These are phyloP conservation scores for Lecanosticta acicola DNA, from an alignment of 2,329 filamentous ascomycete species.

Conservation along the genomic window DNA sequence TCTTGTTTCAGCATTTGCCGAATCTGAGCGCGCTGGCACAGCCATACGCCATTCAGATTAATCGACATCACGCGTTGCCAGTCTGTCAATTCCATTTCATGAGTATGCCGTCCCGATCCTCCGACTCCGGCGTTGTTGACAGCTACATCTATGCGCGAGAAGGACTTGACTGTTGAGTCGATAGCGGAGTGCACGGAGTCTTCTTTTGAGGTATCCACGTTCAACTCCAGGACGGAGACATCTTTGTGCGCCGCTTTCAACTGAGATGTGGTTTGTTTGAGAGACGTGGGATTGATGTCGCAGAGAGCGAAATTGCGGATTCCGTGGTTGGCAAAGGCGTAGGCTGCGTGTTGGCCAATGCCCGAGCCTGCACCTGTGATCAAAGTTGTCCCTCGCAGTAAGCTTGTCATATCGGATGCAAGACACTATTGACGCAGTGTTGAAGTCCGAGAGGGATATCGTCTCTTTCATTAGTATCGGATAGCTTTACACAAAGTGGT, in stretches of 20 bases:
- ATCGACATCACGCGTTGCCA: constrained; percentile 49
- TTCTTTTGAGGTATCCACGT: constrained; percentile 15
- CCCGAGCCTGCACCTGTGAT: constrained; percentile 21
- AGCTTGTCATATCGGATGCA: background rate
- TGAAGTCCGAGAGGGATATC: background rate
- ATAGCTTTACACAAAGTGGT: too few species aligned
- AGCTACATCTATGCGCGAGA: constrained; percentile 55
- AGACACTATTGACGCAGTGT: background rate
- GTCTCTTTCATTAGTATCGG: too few species aligned
- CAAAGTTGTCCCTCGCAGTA: constrained; percentile 11
- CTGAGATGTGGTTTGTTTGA: constrained; percentile 11
- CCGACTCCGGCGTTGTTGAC: constrained; percentile 59
- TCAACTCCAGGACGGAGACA: constrained; percentile 12
- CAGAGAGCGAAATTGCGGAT: constrained; percentile 15
- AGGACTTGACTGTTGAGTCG: constrained; percentile 40
- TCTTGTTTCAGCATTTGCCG: constrained; percentile 47
- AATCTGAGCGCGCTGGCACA: constrained; percentile 52
- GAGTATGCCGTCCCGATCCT: constrained; percentile 41
- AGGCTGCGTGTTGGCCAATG: constrained; percentile 18
- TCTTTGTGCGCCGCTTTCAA: constrained; percentile 4
- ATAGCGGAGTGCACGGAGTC: constrained; percentile 30
- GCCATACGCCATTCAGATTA: constrained; percentile 53
- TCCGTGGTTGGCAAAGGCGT: constrained; percentile 19
- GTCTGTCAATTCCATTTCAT: constrained; percentile 44
- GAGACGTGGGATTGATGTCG: constrained; percentile 12